A percentile compares a stretch with the other conserved stretches of the same genome.
Evolutionary conservation across 2,329 filamentous ascomycete species (phyloP).

Genomic region (Nigrospora osmanthi): DNA sequence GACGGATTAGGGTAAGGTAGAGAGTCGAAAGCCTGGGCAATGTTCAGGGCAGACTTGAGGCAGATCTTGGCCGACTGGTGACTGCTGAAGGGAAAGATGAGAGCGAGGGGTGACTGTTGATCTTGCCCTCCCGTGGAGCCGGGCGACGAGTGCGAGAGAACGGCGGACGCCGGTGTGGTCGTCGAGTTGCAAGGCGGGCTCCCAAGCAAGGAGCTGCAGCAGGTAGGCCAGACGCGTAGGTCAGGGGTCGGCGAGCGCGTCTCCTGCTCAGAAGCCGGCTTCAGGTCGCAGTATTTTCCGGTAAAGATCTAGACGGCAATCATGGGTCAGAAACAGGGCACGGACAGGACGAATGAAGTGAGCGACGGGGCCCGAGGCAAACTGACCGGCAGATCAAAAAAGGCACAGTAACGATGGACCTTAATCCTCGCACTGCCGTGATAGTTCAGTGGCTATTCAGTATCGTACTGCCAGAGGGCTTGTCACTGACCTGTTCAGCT

Average conservation of each 20-base stretch:
- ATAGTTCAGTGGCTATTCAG: not conserved
- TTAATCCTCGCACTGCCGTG: constrained; percentile 38
- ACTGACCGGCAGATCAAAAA: constrained; percentile 36
- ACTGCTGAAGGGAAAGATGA: constrained; percentile 32
- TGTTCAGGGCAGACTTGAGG: constrained; percentile 38
- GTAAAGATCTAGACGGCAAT: constrained; percentile 22
- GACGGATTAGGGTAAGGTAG: constrained; percentile 37
- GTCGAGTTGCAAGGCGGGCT: constrained; percentile 7
- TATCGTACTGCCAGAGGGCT: not conserved
- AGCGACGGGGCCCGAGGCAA: not conserved
- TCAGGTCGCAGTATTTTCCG: constrained; percentile 40
- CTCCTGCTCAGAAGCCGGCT: constrained; percentile 16
- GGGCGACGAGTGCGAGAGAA: not conserved
- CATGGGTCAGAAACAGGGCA: not conserved
- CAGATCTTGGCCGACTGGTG: constrained; percentile 41
- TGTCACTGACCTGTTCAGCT: constrained; percentile 34
- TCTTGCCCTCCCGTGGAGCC: not conserved
- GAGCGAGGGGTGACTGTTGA: constrained; percentile 5
- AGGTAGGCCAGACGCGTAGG: constrained; percentile 22
- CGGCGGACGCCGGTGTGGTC: constrained; percentile 1
- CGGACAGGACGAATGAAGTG: not conserved
- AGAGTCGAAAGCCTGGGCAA: constrained; percentile 34
- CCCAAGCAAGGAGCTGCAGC: constrained; percentile 22
- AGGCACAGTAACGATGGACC: constrained; percentile 42
- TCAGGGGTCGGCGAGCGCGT: constrained; percentile 15